Conservation (phyloP, 371 early-diverging fungal genomes). For the Neoconidiobolus thromboides region DNA sequence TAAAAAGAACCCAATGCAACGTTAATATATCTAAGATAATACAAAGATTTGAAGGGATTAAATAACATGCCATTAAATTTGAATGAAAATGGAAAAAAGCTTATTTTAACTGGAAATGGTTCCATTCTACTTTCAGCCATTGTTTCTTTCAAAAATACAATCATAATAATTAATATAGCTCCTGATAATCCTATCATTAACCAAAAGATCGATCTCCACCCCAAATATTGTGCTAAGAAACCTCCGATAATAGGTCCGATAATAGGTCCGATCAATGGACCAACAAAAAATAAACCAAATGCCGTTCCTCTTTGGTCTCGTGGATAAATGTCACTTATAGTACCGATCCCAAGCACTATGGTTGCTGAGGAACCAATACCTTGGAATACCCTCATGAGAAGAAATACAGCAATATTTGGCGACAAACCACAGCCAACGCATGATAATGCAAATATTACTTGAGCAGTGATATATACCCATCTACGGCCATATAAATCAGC, state of each 20-base stretch:
- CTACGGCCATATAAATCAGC: constrained; percentile 45
- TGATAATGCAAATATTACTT: constrained; percentile 27
- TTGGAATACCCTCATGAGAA: constrained; percentile 41
- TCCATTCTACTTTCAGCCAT: constrained; percentile 14
- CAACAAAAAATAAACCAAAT: constrained; percentile 33
- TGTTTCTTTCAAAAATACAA: constrained; percentile 43
- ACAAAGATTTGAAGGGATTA: constrained; percentile 16
- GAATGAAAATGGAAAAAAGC: neutral
- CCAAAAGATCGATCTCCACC: constrained; percentile 49
- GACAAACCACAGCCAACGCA: constrained; percentile 44
- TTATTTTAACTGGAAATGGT: neutral
- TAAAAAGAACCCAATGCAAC: constrained; percentile 25
- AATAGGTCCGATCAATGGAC: constrained; percentile 31
- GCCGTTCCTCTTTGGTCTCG: constrained; percentile 25
- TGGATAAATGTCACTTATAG: constrained; percentile 29
- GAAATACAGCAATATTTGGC: constrained; percentile 23
- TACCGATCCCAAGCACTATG: constrained; percentile 50
- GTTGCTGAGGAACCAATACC: constrained; percentile 47
- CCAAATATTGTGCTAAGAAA: constrained; percentile 23
- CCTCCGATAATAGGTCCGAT: constrained; percentile 24
- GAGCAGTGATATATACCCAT: constrained; percentile 32
- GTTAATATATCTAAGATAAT: constrained; percentile 19
- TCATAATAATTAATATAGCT: constrained; percentile 12
- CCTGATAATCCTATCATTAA: constrained; percentile 26
- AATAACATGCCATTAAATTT: neutral